phyloP scores from a whole-genome alignment of 345 rosid genomes.

The Linum usitatissimum region DNA sequence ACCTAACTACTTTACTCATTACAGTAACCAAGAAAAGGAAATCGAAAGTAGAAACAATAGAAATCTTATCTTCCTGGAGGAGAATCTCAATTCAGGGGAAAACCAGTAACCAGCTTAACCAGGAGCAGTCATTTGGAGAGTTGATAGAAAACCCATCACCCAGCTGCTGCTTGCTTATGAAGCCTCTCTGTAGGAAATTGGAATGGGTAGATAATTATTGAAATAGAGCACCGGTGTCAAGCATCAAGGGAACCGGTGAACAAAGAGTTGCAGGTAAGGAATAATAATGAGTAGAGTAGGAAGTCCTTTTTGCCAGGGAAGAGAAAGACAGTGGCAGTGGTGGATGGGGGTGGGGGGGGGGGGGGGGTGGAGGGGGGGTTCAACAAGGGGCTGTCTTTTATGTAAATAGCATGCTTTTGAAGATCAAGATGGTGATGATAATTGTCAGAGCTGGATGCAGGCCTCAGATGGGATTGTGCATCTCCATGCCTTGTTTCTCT shows the following conservation, averaged over 20 bases:
- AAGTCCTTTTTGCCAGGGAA: slow-evolving; percentile 15
- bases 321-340: background rate
- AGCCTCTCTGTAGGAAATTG: background rate
- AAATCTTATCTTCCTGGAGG: background rate
- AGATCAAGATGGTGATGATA: no score
- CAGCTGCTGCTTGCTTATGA: slow-evolving; percentile 22
- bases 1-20: background rate
- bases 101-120: slow-evolving; percentile 18
- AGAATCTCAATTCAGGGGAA: slow-evolving; percentile 2
- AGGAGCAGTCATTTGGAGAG: slow-evolving; percentile 6
- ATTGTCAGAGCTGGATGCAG: background rate
- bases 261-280: slow-evolving; percentile 21
- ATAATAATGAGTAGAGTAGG: slow-evolving; percentile 20
- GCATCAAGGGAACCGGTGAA: slow-evolving; percentile 55
- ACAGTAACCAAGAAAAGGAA: background rate
- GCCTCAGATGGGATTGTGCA: background rate
- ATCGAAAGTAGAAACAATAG: background rate
- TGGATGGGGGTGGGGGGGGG: background rate
- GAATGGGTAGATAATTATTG: slow-evolving; percentile 34
- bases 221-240: slow-evolving; percentile 38
- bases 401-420: background rate
- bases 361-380: background rate
- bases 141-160: slow-evolving; percentile 24
- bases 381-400: background rate
- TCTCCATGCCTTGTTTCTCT: no score